These are phyloP conservation scores for Colletotrichum zoysiae DNA, from an alignment of 2,329 filamentous ascomycete genomes.

Conservation along the genomic window DNA sequence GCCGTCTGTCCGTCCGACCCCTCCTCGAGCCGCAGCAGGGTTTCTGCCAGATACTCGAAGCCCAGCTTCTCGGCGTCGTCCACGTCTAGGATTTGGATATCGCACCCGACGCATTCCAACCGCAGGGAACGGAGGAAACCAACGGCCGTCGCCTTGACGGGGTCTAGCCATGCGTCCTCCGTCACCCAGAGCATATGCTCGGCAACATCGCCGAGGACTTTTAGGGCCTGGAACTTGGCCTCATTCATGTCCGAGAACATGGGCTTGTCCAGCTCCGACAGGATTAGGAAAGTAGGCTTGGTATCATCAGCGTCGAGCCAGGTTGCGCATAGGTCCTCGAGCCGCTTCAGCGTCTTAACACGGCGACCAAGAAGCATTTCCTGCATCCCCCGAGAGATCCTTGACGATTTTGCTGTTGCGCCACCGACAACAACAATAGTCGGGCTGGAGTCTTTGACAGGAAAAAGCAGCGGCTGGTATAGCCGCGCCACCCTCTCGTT, in stretches of 20 bases:
- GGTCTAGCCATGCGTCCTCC: slow-evolving; percentile 35
- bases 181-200: slow-evolving; percentile 44
- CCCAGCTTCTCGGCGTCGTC: slow-evolving; percentile 3
- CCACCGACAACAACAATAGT: slow-evolving; percentile 9
- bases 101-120: slow-evolving; percentile 15
- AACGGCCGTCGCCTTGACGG: slow-evolving; percentile 41
- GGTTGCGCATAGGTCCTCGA: neutral
- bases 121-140: slow-evolving; percentile 31
- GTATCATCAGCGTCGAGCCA: neutral
- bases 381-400: neutral
- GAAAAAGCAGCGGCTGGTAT: neutral
- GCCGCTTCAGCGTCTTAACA: neutral
- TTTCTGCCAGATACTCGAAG: neutral
- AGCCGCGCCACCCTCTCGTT: neutral
- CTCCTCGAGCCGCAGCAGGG: slow-evolving; percentile 8
- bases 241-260: slow-evolving; percentile 48
- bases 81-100: slow-evolving; percentile 29
- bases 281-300: slow-evolving; percentile 24
- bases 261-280: slow-evolving; percentile 37
- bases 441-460: neutral
- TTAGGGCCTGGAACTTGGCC: slow-evolving; percentile 6
- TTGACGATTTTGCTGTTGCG: neutral
- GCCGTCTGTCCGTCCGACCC: neutral
- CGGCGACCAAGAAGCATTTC: neutral
- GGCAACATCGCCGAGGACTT: slow-evolving; percentile 19